Evolutionary conservation across 2,329 filamentous ascomycete species (phyloP).

Genomic region (Aspergillus udagawae): DNA sequence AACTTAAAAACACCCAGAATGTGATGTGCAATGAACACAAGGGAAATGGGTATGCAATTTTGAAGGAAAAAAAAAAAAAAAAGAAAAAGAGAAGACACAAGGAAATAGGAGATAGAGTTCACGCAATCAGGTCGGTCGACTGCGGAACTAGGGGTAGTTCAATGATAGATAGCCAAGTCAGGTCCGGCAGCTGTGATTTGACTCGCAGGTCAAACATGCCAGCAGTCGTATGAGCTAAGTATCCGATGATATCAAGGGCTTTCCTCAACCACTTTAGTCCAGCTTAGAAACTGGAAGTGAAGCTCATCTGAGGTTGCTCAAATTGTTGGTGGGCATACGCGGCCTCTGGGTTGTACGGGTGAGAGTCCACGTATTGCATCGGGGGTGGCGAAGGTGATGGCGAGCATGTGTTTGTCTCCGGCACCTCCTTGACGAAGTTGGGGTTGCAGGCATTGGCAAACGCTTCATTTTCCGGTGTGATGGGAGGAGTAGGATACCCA

Average conservation of each 20-base stretch:
- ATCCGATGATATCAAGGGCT: slow-evolving; percentile 5
- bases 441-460: slow-evolving; percentile 35
- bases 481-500: slow-evolving; percentile 46
- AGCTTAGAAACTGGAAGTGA: slow-evolving; percentile 29
- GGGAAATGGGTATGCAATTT: slow-evolving; percentile 36
- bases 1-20: slow-evolving; percentile 29
- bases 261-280: slow-evolving; percentile 1
- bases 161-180: slow-evolving; percentile 13
- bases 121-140: not conserved
- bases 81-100: slow-evolving; percentile 23
- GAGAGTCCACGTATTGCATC: slow-evolving; percentile 33
- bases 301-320: slow-evolving; percentile 31
- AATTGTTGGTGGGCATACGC: slow-evolving; percentile 33
- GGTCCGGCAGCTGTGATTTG: not conserved
- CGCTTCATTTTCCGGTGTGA: slow-evolving; percentile 43
- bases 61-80: slow-evolving; percentile 21
- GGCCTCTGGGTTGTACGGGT: slow-evolving; percentile 34
- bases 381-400: slow-evolving; percentile 36
- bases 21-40: slow-evolving; percentile 27
- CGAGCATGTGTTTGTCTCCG: slow-evolving; percentile 28
- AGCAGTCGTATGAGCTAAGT: not conserved
- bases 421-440: slow-evolving; percentile 26
- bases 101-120: slow-evolving; percentile 7
- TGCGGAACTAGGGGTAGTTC: not conserved
- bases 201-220: not conserved